Base-by-base conservation (phyloP, 192 early-diverging fungal genomes). In the Coemansia guatemalensis region DNA sequence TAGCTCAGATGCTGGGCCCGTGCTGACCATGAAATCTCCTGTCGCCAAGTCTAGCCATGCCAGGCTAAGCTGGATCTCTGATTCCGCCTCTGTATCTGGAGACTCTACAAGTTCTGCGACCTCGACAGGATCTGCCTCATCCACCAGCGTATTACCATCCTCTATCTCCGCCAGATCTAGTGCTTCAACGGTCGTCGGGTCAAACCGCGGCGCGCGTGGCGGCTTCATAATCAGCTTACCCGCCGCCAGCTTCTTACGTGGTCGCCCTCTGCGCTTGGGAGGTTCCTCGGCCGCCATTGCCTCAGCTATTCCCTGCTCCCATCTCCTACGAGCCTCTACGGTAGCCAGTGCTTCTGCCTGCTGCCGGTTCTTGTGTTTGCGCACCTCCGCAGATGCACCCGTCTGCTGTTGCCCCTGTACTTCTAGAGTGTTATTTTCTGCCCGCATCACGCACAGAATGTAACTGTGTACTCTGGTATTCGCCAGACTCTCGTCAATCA, bases 21-120 rank as follows among this genome's bases (percentile, higher is more conserved):
- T 65, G 63, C 88, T 79, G 11, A 92, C 84, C 62, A 87, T 83
- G 55, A 95, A 95, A 35, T 95, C 93, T 20, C 96, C 96, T 0
- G 93, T 94, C 0, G 91, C 90, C 35, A 98, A 65, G 82, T 98
- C 96, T 3, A 91, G 69, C 96, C 96, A 98, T 0, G 96, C 86
- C 24, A 98, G 71, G 2, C 92, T 90, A 22, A 92, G 53, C 52
- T 22, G 32, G 8, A 35, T n/a, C 8, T 48, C 58, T 0, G 20
- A n/a, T 1, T 62, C 47, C 3, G 17, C 50, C 11, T 35, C 47
- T 32, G 8, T 53, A 22, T 20, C 23, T 18, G 23, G 22, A 17
- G 25, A 2, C n/a, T 17, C 33, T 53, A 33, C 1, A 53, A 33
- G 20, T 26, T 39, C 20, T 33, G 17, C 33, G 72, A 62, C 56